Base-by-base conservation (phyloP, 805 yeast species). In the Saturnispora halmiae region DNA sequence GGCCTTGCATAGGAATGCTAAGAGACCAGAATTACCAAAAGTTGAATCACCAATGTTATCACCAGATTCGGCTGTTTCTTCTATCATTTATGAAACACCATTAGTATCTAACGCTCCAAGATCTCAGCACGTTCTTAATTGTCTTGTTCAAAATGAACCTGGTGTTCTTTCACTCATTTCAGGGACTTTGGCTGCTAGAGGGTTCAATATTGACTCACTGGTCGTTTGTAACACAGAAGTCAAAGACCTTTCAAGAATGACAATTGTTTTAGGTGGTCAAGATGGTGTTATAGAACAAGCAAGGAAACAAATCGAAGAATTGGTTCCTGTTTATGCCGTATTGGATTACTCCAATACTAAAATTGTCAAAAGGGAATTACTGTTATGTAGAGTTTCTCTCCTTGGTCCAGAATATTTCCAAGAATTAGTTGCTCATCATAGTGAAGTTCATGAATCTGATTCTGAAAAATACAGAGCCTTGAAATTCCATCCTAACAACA, bases 401-500 rank as follows among this genome's bases (percentile, higher is more conserved):
- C 70, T 92, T 53, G 98, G 98, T 31, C 95, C 96, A n/a, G 98
- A 92, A 67, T 92, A 88, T 69, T 92, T 92, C 66, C 94, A 88
- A 61, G 96, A 90, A 55, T 73, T 92, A 51, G 75, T 90, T 51
- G 84, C 88, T 33, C 90, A 86, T 51, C 97, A 90, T 63, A 72
- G 74, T 48, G 65, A 69, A 46, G 64, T 63, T 45, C 60, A 58
- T 36, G 69, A 63, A 36, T 65, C 65, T 29, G 67, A 70, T 4
- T 71, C 70, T 48, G 63, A 69, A 48, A 55, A 60, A 37, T 70
- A 41, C 16, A 45, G 46, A 31, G 70, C 68, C 21, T 63, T 70
- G 26, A 68, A 67, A 51, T 85, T 63, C 67, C 97, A 90, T 63
- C 97, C 97, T 48, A 79, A 78, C 58, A 86, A 87, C 66, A 69